These are phyloP conservation scores for Ambispora gerdemannii DNA, from an alignment of 192 early-diverging fungal species.

Conservation along the genomic window DNA sequence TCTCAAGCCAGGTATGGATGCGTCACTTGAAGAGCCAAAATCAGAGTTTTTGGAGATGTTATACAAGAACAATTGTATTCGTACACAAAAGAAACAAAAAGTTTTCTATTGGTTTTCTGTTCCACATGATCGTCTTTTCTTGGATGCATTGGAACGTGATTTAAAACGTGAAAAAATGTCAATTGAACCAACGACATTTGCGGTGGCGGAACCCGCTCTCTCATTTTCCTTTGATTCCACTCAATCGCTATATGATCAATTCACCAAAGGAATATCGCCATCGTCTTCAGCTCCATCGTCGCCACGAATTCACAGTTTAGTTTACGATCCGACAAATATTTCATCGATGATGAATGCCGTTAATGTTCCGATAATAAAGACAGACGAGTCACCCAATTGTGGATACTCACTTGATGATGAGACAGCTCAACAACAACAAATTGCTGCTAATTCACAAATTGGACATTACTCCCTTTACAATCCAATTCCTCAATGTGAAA, in stretches of 20 bases:
- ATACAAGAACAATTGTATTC: constrained; percentile 93
- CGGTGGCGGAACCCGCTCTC: constrained; percentile 65
- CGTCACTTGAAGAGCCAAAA: constrained; percentile 87
- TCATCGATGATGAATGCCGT: constrained; percentile 26
- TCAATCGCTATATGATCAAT: constrained; percentile 53
- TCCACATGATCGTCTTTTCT: constrained; percentile 89
- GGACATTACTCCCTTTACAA: constrained; percentile 25
- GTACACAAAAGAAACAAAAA: constrained; percentile 99
- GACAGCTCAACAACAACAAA: neutral
- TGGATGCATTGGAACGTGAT: constrained; percentile 95
- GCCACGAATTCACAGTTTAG: constrained; percentile 27
- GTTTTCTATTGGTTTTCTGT: constrained; percentile 99
- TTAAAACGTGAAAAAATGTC: constrained; percentile 89
- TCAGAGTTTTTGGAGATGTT: constrained; percentile 93
- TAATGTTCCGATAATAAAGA: constrained; percentile 16
- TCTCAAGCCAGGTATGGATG: constrained; percentile 92
- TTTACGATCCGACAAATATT: constrained; percentile 21
- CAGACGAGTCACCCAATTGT: constrained; percentile 14
- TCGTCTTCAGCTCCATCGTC: constrained; percentile 33
- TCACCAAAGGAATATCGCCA: constrained; percentile 41
- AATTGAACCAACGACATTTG: constrained; percentile 77
- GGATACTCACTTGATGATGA: constrained; percentile 27
- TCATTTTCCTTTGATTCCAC: constrained; percentile 61
- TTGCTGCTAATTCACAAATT: constrained; percentile 6
- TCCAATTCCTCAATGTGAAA: constrained; percentile 21